Base-by-base conservation (phyloP, 1,284 basidiomycete species). In the Sporisorium iseilematis-ciliati region DNA sequence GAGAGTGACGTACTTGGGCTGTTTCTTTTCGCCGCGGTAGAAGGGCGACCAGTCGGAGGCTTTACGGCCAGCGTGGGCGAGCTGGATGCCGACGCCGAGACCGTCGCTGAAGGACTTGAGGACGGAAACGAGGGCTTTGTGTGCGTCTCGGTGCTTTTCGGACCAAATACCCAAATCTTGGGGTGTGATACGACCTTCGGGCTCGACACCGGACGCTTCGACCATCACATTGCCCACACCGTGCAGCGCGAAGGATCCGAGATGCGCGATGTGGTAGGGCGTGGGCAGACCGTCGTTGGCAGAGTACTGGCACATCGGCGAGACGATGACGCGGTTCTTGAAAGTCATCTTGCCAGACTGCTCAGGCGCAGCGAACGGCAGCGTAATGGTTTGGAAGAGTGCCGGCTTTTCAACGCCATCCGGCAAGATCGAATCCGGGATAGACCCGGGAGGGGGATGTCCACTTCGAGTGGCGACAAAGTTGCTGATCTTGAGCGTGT, bases 61-160 rank as follows among this genome's bases (percentile, higher is more conserved):
- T 84, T 93, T 93, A 40, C 92, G 87, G 0, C 92, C 92, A 0
- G 91, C 92, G 83, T 93, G 93, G 0, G 89, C 90, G 16, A 95
- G 88, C 84, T 95, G 93, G 54, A 95, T 89, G 8, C 90, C 93
- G 21, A 94, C 90, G 11, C 50, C 90, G 87, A 57, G 89, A 88
- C 75, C 93, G 90, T 1, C 90, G 88, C 83, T 64, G 48, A 84
- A 74, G 26, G 71, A 66, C 62, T 94, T 92, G 23, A 91, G 90
- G 65, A 92, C 93, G 45, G 91, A 89, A 70, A 92, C 91, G 66
- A 95, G 89, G 38, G 90, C 87, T 79, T 90, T 89, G 58, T 92
- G 87, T 0, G 90, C 88, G 4, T 87, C 88, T 49, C 91, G 90
- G 55, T 95, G 93, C 2, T 88, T 88, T 81, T 93, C 92, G 7